Base-by-base conservation (phyloP, 306 rosid genomes). In the Parietaria judaica region DNA sequence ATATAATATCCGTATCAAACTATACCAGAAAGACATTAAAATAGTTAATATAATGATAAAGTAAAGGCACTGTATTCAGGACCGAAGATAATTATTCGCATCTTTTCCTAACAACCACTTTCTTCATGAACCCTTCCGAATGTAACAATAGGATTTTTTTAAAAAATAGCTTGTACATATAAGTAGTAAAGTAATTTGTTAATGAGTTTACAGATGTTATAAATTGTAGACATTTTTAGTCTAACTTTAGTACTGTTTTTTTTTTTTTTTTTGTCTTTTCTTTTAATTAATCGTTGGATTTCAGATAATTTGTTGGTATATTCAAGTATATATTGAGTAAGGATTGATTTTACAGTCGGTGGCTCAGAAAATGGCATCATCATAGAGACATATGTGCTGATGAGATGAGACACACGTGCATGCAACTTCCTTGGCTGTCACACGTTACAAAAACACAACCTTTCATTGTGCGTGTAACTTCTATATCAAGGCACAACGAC, bases 391-490 rank as follows among this genome's bases (percentile, higher is more conserved):
- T 70, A 48, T 65, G 68, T 39, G n/a, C n/a, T n/a, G n/a, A n/a
- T 31, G 14, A 56, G 59, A 35, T 45, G 39, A 62, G 61, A 64
- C 52, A 53, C 35, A 34, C 68, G 39, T 49, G 65, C 53, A 39
- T n/a, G n/a, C n/a, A 60, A 31, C 54, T 70, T 47, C 51, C 55
- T 50, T 54, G 60, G 60, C 39, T 60, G 75, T 60, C 69, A 10
- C 47, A 47, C 44, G 48, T 7, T 46, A 12, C 1, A 17, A 52
- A 70, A 61, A 67, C 79, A 55, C 6, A 3, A 17, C 57, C 36
- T 47, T 39, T 61, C 51, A 50, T 64, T 48, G n/a, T n/a, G n/a
- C n/a, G 52, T 65, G 74, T 63, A 61, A 51, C 47, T 58, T 76
- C 51, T 36, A 13, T 57, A 13, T 45, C n/a, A 31, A 66, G 66